Base-by-base conservation (phyloP, 257 asterid genomes). In the Verbascum thapsus region DNA sequence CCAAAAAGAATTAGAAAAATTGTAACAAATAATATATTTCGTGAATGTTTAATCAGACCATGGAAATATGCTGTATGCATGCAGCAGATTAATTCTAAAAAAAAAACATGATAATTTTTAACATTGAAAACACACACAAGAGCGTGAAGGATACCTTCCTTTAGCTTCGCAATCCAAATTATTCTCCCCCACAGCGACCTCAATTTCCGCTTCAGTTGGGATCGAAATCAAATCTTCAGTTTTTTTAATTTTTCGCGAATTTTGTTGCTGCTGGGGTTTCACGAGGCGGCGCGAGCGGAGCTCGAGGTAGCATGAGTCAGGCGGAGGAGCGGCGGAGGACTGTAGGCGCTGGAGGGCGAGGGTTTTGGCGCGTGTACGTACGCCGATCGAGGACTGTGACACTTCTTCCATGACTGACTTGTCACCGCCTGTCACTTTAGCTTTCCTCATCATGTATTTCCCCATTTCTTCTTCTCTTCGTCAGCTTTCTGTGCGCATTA, bases 321-420 rank as follows among this genome's bases (percentile, higher is more conserved):
- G 2, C 30, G 53, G 20, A 58, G 35, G 40, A 54, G 54, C 15
- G 42, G 70, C 10, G 63, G 76, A 38, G n/a, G n/a, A n/a, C n/a
- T n/a, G n/a, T n/a, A n/a, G n/a, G n/a, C 76, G 74, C 3, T 76
- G 85, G 10, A 78, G 85, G 1, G 85, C 85, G 42, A 81, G 69
- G 69, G 81, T 80, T 72, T 72, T 81, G 58, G 90, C 81, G 8
- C 90, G 78, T 3, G 90, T 83, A 7, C 80, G 85, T 12, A 81
- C 90, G 6, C 90, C 90, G 30, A 79, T 72, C 0, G 74, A 38
- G 10, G 74, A 53, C 57, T 82, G 81, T 0, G 80, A 65, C 22
- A 74, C n/a, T n/a, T n/a, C 53, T n/a, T 81, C 88, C 80, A 72
- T 73, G n/a, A 76, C 81, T n/a, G 73, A 74, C 6, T 69, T 74